Base-by-base conservation (phyloP, 2,329 filamentous ascomycete species). In the Canariomyces notabilis region DNA sequence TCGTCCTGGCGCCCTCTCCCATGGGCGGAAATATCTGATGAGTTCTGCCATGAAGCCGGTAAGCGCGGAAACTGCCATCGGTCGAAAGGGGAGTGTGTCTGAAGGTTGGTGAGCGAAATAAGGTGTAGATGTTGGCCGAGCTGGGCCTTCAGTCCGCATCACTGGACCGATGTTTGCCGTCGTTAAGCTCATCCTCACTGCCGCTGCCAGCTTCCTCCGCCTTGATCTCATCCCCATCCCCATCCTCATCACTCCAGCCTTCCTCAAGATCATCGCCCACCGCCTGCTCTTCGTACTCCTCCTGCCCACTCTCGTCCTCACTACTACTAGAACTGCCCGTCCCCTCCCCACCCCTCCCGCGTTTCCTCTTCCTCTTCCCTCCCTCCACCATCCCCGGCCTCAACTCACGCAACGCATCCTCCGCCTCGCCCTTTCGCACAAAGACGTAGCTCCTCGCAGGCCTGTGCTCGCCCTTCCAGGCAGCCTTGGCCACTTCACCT, bases 361-460 rank as follows among this genome's bases (percentile, higher is more conserved):
- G 61, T n/a, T 50, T 60, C 36, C 59, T 45, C 57, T 62, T 58
- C 49, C 53, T 57, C 58, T 57, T 62, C 59, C 59, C 8, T 64
- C 59, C 59, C 63, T 51, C 51, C 56, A 35, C 46, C 53, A 12
- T 55, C 55, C 18, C 54, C 26, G 7, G 4, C 26, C 26, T 29
- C 4, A 9, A 9, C 26, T 12, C 26, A 4, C 9, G 9, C 7
- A 29, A 9, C 26, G 4, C 26, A 4, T 29, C 56, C 32, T 48
- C 52, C 21, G 42, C 67, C 36, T 79, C 79, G 2, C 72, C 79
- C 61, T 78, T 82, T 51, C 73, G 71, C 48, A 79, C 72, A 59
- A 85, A 84, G 5, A 83, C 70, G 57, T 75, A 84, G 58, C 77
- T 83, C 58, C 80, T 69, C 19, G 79, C 71, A 1, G 65, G 59